phyloP scores from a whole-genome alignment of 345 rosid genomes.

The Toxicodendron radicans region DNA sequence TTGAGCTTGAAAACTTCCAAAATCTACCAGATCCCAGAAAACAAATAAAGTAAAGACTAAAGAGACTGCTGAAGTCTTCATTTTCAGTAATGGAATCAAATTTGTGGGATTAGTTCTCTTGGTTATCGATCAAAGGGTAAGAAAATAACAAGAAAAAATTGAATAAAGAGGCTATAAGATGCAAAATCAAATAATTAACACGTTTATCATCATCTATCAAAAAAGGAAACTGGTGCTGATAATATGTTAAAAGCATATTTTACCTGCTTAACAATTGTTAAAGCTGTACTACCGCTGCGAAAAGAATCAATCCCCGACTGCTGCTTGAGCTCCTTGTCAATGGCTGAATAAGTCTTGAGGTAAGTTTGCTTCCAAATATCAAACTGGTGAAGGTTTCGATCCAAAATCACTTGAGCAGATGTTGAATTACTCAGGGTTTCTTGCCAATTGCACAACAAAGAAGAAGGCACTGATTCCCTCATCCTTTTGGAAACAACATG shows the following conservation, averaged over 20 bases:
- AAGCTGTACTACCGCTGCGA: constrained; percentile 72
- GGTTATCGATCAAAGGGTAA: no score
- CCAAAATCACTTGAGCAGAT: constrained; percentile 25
- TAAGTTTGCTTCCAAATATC: constrained; percentile 75
- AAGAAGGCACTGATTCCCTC: constrained; percentile 49
- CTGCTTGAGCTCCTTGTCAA: constrained; percentile 73
- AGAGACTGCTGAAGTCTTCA: not conserved
- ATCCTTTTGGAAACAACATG: constrained; percentile 69
- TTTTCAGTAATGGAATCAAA: no score
- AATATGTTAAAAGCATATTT: not conserved
- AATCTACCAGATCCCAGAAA: no score
- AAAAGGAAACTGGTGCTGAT: not conserved
- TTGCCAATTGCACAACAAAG: constrained; percentile 82
- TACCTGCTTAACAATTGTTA: constrained; percentile 82
- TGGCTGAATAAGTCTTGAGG: constrained; percentile 63
- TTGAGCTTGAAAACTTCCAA: not conserved
- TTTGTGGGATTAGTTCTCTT: no score
- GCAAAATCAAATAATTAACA: not conserved
- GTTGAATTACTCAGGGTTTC: constrained; percentile 49
- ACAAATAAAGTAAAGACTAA: not conserved
- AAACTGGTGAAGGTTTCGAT: constrained; percentile 30
- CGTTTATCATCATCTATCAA: not conserved
- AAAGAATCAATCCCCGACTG: constrained; percentile 61
- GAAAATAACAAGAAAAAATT: not conserved
- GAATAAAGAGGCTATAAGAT: not conserved